Base-by-base conservation (phyloP, 768 basidiomycete genomes). In the Leccinum rimulosum region DNA sequence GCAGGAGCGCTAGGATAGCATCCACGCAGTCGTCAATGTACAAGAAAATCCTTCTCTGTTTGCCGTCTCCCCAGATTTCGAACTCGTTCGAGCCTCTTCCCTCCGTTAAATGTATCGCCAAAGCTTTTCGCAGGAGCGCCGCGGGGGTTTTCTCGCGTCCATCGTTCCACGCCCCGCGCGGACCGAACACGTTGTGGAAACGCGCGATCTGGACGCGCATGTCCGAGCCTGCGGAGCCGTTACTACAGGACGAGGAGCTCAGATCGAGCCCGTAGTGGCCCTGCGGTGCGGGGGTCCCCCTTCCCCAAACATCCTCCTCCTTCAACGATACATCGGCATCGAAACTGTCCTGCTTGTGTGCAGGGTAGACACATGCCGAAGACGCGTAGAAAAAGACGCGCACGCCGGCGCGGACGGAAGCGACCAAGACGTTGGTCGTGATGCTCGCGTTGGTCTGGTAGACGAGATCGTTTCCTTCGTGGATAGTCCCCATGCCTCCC, bases 401-500 rank as follows among this genome's bases (percentile, higher is more conserved):
- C 4, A 84, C 79, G 14, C 74, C 73, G 10, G 74, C 73, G 9
- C 66, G 62, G 15, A 73, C 56, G 50, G 75, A 73, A 0, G 82
- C 80, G 1, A 63, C 36, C 33, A 86, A 64, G 33, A 85, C 54
- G 55, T 83, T 81, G 10, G 74, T 50, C 1, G 81, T 83, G 77
- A 86, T 85, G 6, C 58, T 38, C 25, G 81, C 75, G 58, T 86
- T 85, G 28, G 79, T 73, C 6, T 63, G 57, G 61, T 84, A 86
- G 28, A 85, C 58, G 47, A 77, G 71, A 50, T 82, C 80, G 64
- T 86, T 85, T 0, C 64, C 70, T 5, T 70, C 64, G 61, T 85
- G 84, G 50, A 86, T 86, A 0, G 78, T 77, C 2, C 84, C 85
- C 85, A 86, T 86, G 0, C 85, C 85, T 5, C 84, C 84, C 84